Evolutionary conservation across 78 protist genomes (phyloP).

Genomic region (Protostelium mycophagum): DNA sequence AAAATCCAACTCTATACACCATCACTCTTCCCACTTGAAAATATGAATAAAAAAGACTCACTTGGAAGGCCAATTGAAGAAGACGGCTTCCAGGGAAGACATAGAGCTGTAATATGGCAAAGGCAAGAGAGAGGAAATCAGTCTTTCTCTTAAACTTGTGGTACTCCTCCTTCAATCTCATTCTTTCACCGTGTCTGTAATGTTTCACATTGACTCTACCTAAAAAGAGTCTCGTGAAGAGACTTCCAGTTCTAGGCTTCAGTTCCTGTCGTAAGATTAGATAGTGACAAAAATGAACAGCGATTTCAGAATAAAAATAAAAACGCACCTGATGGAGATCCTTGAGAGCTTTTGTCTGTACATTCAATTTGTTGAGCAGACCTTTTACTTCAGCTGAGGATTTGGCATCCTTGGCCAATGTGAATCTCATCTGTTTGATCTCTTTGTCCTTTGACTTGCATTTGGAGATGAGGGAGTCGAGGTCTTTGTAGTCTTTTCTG

Average conservation of each 20-base stretch:
- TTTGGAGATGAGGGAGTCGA: background rate
- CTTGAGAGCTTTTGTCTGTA: background rate
- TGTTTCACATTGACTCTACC: constrained; percentile 62
- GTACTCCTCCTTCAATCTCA: constrained; percentile 56
- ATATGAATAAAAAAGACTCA: background rate
- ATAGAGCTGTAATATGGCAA: constrained; percentile 25
- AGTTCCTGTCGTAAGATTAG: no score
- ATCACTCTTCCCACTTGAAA: background rate
- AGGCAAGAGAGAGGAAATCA: constrained; percentile 28
- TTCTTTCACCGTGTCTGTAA: constrained; percentile 53
- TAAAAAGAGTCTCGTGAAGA: constrained; percentile 48
- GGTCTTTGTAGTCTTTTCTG: background rate
- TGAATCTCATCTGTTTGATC: background rate
- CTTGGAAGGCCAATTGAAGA: constrained; percentile 2
- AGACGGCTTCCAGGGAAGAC: background rate
- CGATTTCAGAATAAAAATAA: no score
- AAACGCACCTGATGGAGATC: no score
- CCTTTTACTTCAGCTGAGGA: background rate
- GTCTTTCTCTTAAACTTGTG: constrained; percentile 57
- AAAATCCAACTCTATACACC: constrained; percentile 43
- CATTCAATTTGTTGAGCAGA: background rate
- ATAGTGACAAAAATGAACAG: no score
- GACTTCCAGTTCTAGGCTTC: constrained; percentile 44
- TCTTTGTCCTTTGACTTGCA: background rate
- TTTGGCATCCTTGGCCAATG: background rate